These are phyloP conservation scores for Skeletonema potamos DNA, from an alignment of 108 stramenopile genomes.

Conservation along the genomic window DNA sequence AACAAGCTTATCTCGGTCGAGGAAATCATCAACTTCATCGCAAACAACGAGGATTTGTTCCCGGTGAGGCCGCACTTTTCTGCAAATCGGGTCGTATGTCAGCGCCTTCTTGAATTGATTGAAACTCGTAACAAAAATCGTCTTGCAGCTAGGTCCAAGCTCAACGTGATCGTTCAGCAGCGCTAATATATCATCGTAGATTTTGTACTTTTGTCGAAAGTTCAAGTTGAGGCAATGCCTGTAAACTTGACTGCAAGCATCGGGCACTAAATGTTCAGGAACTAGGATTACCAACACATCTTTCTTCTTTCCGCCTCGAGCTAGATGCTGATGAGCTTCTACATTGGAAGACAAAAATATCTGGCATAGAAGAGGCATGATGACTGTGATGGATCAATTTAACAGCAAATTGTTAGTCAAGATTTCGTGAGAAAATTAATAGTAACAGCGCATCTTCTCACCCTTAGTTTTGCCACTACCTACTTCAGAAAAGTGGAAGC, in stretches of 20 bases:
- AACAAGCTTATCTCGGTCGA: conserved; percentile 58
- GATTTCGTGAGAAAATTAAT: not conserved
- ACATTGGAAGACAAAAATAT: conserved; percentile 46
- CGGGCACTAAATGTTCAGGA: conserved; percentile 54
- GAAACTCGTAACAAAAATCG: conserved; percentile 58
- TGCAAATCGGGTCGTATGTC: conserved; percentile 56
- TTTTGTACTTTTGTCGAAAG: conserved; percentile 50
- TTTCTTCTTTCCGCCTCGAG: conserved; percentile 48
- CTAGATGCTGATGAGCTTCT: conserved; percentile 41
- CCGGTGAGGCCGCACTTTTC: conserved; percentile 49
- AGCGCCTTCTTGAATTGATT: conserved; percentile 62
- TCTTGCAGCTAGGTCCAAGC: conserved; percentile 26
- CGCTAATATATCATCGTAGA: conserved; percentile 56
- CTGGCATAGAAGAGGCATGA: conserved; percentile 52
- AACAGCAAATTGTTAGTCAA: not conserved
- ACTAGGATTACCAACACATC: conserved; percentile 51
- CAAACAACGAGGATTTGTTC: conserved; percentile 52
- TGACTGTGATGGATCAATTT: conserved; percentile 31
- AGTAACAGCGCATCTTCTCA: not conserved
- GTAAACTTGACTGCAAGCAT: conserved; percentile 51
- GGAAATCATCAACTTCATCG: conserved; percentile 60
- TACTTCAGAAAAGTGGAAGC: conserved; percentile 56
- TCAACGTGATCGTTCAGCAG: conserved; percentile 37
- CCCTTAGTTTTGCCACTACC: conserved; percentile 37
- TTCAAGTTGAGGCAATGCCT: conserved; percentile 56